Evolutionary conservation across 371 early-diverging fungal genomes (phyloP), one percentile per base, ranked within the genome.

Genomic region (Umbelopsis sp.): DNA sequence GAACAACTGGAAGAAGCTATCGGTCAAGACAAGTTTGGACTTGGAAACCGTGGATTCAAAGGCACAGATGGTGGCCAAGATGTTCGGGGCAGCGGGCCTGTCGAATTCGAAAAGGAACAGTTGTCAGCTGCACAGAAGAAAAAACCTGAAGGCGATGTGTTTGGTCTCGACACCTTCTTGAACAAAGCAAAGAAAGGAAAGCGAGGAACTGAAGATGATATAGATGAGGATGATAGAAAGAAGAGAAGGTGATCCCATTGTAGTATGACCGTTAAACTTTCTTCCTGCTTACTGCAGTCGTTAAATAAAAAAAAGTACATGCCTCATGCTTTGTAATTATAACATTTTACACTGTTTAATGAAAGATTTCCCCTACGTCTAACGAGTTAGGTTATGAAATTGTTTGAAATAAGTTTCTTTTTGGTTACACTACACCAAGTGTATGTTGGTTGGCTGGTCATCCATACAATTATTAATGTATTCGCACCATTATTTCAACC

Each of bases 81-180:
- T 35, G 71, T 76, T 24, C 71, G 69, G 37, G 69, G 74, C 16
- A 79, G 86, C 50, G 97, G 96, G 7, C 98, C 98, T 22, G 97
- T 97, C 7, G 91, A 94, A 74, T 98, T 97, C 80, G 97, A 98
- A 76, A 92, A 88, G 80, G 92, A 89, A 48, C 80, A 74, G 12
- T 65, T 78, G 63, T 70, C 70, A 29, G 41, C 65, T 5, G 75
- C 74, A 24, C 74, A 75, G 20, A 78, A 78, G 38, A 57, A 57
- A n/a, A 57, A 57, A 12, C 57, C 57, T 18, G 57, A 57, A 35
- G 57, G 57, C 14, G 77, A 80, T 46, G 83, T 87, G n/a, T 90
- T 88, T 80, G 89, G 87, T 37, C 65, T 88, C 65, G 86, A 87
- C 69, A 82, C 84, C 24, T 90, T 90, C 70, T 75, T 86, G 41